A percentile compares a stretch with the other conserved stretches of the same genome.
These are phyloP conservation scores for Coffea humblotiana DNA, from an alignment of 305 asterid species.

Conservation along the genomic window DNA sequence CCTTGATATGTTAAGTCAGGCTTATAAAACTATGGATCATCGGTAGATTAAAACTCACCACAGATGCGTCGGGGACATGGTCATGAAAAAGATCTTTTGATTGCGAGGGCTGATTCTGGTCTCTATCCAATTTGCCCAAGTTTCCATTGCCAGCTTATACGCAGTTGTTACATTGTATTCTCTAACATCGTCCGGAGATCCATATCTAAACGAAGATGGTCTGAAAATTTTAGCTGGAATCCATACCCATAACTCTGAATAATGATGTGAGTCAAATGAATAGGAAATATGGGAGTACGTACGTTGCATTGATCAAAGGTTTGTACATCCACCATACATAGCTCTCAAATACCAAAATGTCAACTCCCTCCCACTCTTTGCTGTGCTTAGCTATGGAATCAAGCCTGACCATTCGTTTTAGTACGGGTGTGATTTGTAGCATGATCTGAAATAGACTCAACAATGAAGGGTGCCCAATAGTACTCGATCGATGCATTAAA, in stretches of 20 bases:
- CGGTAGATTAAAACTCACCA: conserved; percentile 45
- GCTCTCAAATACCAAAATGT: conserved; percentile 76
- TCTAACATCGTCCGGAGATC: conserved; percentile 44
- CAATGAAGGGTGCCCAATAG: conserved; percentile 93
- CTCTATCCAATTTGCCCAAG: conserved; percentile 42
- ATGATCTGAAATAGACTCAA: conserved; percentile 88
- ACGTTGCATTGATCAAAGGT: conserved; percentile 83
- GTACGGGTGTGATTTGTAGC: conserved; percentile 73
- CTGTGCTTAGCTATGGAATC: conserved; percentile 76
- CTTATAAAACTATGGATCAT: background rate
- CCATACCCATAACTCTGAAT: background rate
- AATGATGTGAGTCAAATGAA: background rate
- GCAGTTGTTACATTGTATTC: conserved; percentile 58
- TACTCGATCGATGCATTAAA: conserved; percentile 85
- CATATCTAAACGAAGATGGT: conserved; percentile 43
- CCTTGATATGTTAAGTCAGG: background rate
- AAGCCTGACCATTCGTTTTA: conserved; percentile 69
- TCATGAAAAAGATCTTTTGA: conserved; percentile 67
- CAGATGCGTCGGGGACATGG: conserved; percentile 95
- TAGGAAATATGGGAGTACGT: conserved; percentile 14
- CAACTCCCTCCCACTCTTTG: conserved; percentile 70
- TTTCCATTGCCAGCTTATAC: conserved; percentile 34
- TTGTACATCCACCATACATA: conserved; percentile 98
- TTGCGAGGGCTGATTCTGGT: conserved; percentile 28
- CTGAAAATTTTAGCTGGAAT: background rate